phyloP scores from a whole-genome alignment of 768 basidiomycete species.

The Leucocoprinus leucothites region DNA sequence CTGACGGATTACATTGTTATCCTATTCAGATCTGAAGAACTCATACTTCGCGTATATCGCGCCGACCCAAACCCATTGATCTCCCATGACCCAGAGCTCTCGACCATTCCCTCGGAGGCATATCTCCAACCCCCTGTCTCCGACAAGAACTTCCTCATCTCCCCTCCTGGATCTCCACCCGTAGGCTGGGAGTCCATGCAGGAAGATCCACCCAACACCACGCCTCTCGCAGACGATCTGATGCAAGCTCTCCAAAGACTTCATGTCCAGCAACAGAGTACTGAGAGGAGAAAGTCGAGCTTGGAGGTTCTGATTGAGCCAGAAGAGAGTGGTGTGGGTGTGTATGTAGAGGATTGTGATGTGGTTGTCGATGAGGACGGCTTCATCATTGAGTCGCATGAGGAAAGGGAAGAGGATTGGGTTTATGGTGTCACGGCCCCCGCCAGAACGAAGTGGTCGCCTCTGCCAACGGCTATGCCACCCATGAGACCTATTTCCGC shows the following conservation, averaged over 20 bases:
- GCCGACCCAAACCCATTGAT: slow-evolving; percentile 68
- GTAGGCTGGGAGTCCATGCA: slow-evolving; percentile 92
- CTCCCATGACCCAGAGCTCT: slow-evolving; percentile 31
- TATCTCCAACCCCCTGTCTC: slow-evolving; percentile 74
- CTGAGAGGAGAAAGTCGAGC: slow-evolving; percentile 25
- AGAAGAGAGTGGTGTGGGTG: slow-evolving; percentile 67
- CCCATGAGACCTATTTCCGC: slow-evolving; percentile 50
- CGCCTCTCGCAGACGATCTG: slow-evolving; percentile 85
- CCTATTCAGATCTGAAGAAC: slow-evolving; percentile 41
- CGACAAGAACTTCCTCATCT: slow-evolving; percentile 96
- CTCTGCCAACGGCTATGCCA: slow-evolving; percentile 54
- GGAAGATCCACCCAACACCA: slow-evolving; percentile 86
- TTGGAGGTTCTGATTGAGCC: slow-evolving; percentile 66
- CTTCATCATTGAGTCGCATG: slow-evolving; percentile 11
- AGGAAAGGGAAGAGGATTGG: slow-evolving; percentile 56
- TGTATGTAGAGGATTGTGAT: slow-evolving; percentile 77
- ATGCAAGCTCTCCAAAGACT: slow-evolving; percentile 74
- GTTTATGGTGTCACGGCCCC: slow-evolving; percentile 58
- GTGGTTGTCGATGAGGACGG: slow-evolving; percentile 24
- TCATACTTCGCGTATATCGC: slow-evolving; percentile 65
- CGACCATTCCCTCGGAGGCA: slow-evolving; percentile 19
- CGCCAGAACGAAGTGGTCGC: slow-evolving; percentile 48
- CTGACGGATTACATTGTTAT: background rate
- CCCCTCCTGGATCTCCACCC: slow-evolving; percentile 96
- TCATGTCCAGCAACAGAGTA: slow-evolving; percentile 40